Evolutionary conservation across 2,329 filamentous ascomycete species (phyloP).

Genomic region (Aspergillus niger): DNA sequence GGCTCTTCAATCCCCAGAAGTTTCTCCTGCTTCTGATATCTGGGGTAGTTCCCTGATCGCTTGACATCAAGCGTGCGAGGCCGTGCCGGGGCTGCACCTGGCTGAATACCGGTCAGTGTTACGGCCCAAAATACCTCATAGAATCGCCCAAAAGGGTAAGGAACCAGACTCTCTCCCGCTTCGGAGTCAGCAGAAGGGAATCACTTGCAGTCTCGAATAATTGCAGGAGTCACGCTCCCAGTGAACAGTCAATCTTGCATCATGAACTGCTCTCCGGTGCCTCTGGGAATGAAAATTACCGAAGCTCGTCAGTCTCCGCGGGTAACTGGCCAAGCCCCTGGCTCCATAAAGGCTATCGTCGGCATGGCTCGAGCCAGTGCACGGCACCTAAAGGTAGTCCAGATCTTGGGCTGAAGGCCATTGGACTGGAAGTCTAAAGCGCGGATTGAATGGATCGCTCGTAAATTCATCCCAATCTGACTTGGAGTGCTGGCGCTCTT

Average conservation of each 20-base stretch:
- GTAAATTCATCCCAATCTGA: not conserved
- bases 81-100: not conserved
- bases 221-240: not conserved
- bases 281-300: not conserved
- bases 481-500: not conserved
- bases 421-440: not conserved
- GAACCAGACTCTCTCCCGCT: not conserved
- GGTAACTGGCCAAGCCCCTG: not conserved
- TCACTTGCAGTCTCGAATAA: not conserved
- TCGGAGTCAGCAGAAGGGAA: not conserved
- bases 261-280: not conserved
- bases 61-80: not conserved
- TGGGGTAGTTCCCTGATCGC: not conserved
- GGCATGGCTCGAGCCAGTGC: not conserved
- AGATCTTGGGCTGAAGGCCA: not conserved
- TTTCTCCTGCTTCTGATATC: not conserved
- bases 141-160: constrained; percentile 1
- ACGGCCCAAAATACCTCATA: constrained; percentile 5
- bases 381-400: not conserved
- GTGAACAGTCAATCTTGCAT: not conserved
- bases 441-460: not conserved
- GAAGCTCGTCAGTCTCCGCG: not conserved
- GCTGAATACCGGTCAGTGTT: constrained; percentile 2
- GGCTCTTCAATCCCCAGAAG: not conserved
- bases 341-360: not conserved